Evolutionary conservation across 768 basidiomycete species (phyloP).

Genomic region (Xerocomus potaroensis): DNA sequence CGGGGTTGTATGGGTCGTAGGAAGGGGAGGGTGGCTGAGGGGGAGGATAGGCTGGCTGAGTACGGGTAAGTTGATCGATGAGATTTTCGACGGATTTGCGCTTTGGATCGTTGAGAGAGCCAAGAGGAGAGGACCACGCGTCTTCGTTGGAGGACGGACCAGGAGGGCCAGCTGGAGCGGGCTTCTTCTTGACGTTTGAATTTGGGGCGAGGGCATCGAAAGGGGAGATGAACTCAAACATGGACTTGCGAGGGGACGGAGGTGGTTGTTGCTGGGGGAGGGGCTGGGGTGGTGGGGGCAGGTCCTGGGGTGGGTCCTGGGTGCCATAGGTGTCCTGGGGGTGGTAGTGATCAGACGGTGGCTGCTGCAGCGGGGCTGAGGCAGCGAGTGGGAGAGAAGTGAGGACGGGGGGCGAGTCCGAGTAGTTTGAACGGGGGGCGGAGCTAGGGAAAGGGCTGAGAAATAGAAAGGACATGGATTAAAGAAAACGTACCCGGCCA

Average conservation of each 20-base stretch:
- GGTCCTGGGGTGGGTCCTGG: constrained; percentile 26
- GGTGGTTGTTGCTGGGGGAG: constrained; percentile 43
- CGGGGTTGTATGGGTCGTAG: constrained; percentile 33
- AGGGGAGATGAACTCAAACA: constrained; percentile 83
- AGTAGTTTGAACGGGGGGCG: constrained; percentile 47
- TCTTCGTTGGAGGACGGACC: constrained; percentile 49
- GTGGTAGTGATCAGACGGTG: constrained; percentile 29
- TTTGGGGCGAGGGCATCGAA: constrained; percentile 72
- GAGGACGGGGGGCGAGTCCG: constrained; percentile 42
- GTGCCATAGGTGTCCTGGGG: constrained; percentile 35
- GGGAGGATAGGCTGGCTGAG: constrained; percentile 31
- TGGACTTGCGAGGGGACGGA: constrained; percentile 69
- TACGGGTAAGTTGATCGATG: constrained; percentile 64
- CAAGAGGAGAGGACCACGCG: constrained; percentile 45
- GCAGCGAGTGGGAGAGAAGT: constrained; percentile 32
- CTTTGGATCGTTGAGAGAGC: constrained; percentile 47
- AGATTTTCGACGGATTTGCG: constrained; percentile 81
- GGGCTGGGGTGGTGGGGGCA: constrained; percentile 18
- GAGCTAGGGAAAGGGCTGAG: too few relatives aligned
- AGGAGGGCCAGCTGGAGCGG: constrained; percentile 45
- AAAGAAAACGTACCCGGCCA: constrained; percentile 63
- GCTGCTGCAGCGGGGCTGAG: constrained; percentile 44
- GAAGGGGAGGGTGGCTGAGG: constrained; percentile 36
- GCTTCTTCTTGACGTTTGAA: constrained; percentile 61
- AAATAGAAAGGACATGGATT: constrained; percentile 8